A percentile compares a stretch with the other conserved stretches of the same genome.
These are phyloP conservation scores for Alloascoidea africana DNA, from an alignment of 805 yeast species.

Conservation along the genomic window DNA sequence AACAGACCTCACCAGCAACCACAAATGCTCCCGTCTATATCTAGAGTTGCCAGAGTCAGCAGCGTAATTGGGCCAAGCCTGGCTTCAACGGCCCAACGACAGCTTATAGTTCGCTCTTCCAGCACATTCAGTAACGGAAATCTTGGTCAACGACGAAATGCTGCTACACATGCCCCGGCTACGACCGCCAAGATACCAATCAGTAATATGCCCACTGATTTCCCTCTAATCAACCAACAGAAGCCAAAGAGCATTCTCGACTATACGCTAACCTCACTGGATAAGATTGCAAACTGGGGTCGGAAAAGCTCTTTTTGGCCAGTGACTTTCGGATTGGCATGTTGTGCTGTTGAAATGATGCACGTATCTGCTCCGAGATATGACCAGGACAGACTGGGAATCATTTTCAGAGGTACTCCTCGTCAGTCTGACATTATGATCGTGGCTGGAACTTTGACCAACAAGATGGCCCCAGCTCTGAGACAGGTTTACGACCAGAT, in stretches of 20 bases:
- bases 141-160: no score
- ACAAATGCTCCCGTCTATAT: no score
- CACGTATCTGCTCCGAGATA: conserved; percentile 83
- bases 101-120: no score
- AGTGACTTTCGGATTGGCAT: conserved; percentile 80
- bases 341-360: conserved; percentile 95
- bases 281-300: conserved; percentile 80
- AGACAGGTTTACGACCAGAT: conserved; percentile 89
- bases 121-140: no score
- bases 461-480: conserved; percentile 87
- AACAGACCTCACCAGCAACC: no score
- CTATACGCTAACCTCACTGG: conserved; percentile 70
- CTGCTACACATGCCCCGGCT: no score
- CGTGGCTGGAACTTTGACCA: conserved; percentile 84
- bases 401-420: conserved; percentile 87
- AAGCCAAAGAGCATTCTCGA: conserved; percentile 49
- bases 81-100: no score
- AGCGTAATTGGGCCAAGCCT: no score
- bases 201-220: conserved; percentile 39
- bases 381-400: conserved; percentile 86
- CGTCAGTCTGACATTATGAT: conserved; percentile 88
- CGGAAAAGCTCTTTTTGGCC: conserved; percentile 91
- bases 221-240: conserved; percentile 54
- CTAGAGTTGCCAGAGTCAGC: no score
- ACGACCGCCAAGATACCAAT: neutral